Base-by-base conservation (phyloP, 2,329 filamentous ascomycete species). In the Diplodia seriata region DNA sequence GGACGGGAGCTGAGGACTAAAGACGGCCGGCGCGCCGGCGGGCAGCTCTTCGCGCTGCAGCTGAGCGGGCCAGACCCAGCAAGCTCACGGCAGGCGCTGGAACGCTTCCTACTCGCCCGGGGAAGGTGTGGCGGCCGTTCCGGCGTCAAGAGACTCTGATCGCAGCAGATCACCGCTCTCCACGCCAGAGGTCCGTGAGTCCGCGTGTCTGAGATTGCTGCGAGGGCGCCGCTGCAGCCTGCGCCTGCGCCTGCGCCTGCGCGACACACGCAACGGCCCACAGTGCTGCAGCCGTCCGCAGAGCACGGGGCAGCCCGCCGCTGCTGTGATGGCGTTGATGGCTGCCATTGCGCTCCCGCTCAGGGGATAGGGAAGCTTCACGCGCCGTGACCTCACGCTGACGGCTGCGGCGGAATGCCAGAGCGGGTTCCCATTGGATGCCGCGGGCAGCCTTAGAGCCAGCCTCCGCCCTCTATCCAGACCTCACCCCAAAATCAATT, bases 131-230 rank as follows among this genome's bases (percentile, higher is more conserved):
- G 47, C 59, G 59, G 59, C 59, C 59, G 59, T 63, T 63, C 59
- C 59, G 59, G 59, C 59, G 59, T 63, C 59, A 51, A 63, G 38
- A 63, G 59, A 51, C 59, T 51, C 29, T 49, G 59, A 63, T 63
- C 59, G 29, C 50, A 49, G 59, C 59, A 49, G 59, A 63, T 63
- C 59, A 51, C 49, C 40, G 36, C 26, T 40, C 57, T 26, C 29
- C 26, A 4, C 40, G 18, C 26, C 26, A 26, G 57, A 36, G 59
- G 43, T 8, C 59, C 59, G 59, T 61, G 57, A 50, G 57, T 63
- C 59, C 59, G 59, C 59, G 59, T 63, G 59, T 63, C 59, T 63
- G 59, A 63, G 59, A 63, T 63, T 51, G 57, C 57, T 12, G 38
- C 29, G 56, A n/a, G 33, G 56, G 56, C 56, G 56, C 38, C 38